Conservation (phyloP, 306 rosid genomes). For the Acacia confusa region DNA sequence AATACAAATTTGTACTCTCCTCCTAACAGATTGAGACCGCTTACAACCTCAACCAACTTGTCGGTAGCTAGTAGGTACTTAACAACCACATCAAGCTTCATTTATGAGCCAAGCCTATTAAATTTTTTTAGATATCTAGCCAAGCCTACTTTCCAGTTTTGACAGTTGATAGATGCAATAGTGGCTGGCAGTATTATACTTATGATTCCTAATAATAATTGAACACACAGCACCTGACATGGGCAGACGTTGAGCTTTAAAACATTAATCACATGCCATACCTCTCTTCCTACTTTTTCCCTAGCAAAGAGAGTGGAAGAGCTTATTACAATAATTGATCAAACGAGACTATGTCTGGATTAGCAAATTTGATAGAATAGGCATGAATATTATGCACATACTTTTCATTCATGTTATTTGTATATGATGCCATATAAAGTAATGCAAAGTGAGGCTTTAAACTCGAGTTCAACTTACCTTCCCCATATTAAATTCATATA, state of each 20-base stretch:
- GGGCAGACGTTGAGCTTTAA: neutral
- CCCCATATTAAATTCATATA: neutral
- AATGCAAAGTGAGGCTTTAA: neutral
- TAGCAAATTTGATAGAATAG: neutral
- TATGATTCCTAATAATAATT: neutral
- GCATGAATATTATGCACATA: neutral
- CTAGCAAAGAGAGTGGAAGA: neutral
- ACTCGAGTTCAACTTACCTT: neutral
- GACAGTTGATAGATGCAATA: neutral
- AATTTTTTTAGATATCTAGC: neutral
- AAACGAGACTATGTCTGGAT: neutral
- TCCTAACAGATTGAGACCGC: too few relatives aligned
- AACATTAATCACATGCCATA: neutral
- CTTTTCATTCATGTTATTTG: neutral
- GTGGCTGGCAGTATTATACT: neutral
- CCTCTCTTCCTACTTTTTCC: neutral
- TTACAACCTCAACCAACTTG: too few relatives aligned
- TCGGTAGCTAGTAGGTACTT: neutral
- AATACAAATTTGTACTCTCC: too few relatives aligned
- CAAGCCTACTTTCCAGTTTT: neutral
- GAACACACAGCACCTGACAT: neutral
- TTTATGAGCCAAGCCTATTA: neutral
- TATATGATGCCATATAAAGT: neutral
- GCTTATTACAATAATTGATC: neutral
- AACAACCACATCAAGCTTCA: neutral